Evolutionary conservation across 148 eudicot species (phyloP).

Genomic region (Vaccinium darrowii): DNA sequence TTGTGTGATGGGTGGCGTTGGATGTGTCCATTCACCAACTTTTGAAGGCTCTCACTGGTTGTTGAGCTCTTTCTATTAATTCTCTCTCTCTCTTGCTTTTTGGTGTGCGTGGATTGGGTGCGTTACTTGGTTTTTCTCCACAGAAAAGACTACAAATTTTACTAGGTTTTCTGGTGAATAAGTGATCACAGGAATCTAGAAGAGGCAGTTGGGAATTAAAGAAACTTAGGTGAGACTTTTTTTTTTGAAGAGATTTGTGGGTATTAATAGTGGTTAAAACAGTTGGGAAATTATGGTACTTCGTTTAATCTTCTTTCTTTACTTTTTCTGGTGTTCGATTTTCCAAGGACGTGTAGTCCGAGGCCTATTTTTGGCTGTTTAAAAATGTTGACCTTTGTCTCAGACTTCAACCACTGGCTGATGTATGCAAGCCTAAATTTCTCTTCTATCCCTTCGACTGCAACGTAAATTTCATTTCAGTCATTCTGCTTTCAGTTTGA

Average conservation of each 20-base stretch:
- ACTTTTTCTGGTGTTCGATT: too few relatives aligned
- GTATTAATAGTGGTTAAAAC: constrained; percentile 17
- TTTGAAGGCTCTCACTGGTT: constrained; percentile 15
- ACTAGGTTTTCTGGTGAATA: not conserved
- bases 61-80: constrained; percentile 6
- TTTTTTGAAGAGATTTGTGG: not conserved
- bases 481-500: too few relatives aligned
- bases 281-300: too few relatives aligned
- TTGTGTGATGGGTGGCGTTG: constrained; percentile 11
- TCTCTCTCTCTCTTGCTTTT: not conserved
- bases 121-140: not conserved
- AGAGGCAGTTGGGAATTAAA: not conserved
- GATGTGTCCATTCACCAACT: constrained; percentile 21
- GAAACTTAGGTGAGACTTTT: constrained; percentile 16
- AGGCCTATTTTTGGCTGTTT: too few relatives aligned
- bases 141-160: not conserved
- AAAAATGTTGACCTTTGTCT: too few relatives aligned
- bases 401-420: too few relatives aligned
- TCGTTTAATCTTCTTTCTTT: too few relatives aligned
- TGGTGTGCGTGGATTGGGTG: not conserved
- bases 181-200: not conserved
- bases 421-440: too few relatives aligned
- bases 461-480: too few relatives aligned
- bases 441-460: too few relatives aligned
- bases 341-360: too few relatives aligned